These are phyloP conservation scores for Rheum nobile DNA, from an alignment of 148 eudicot genomes.

Conservation along the genomic window DNA sequence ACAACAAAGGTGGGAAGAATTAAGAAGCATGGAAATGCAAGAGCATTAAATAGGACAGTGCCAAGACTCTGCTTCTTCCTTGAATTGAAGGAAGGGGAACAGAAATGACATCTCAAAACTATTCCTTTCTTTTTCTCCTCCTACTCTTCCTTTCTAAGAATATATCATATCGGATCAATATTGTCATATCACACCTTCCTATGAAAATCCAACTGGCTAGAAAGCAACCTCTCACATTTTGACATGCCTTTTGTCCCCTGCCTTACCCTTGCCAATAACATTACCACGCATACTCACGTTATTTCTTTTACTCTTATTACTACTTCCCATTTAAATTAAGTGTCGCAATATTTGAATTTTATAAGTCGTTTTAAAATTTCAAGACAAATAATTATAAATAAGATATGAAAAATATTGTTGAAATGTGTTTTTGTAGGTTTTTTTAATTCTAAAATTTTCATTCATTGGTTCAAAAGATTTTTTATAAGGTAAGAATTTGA, in stretches of 20 bases:
- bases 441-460: too few relatives aligned
- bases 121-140: neutral
- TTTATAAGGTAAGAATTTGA: too few relatives aligned
- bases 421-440: too few relatives aligned
- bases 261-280: too few relatives aligned
- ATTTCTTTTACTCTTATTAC: too few relatives aligned
- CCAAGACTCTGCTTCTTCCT: neutral
- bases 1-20: neutral
- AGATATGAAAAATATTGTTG: too few relatives aligned
- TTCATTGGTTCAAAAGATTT: too few relatives aligned
- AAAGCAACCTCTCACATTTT: neutral
- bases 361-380: too few relatives aligned
- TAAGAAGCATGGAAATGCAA: neutral
- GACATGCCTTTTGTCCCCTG: constrained; percentile 1
- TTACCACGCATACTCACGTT: too few relatives aligned
- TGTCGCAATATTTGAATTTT: too few relatives aligned
- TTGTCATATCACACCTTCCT: neutral
- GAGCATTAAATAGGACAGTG: neutral
- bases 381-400: too few relatives aligned
- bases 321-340: too few relatives aligned
- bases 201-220: neutral
- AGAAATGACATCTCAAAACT: neutral
- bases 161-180: neutral
- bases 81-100: neutral
- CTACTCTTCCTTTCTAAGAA: neutral